Conservation (phyloP, 768 basidiomycete species). For the Glaciozyma martinii region DNA sequence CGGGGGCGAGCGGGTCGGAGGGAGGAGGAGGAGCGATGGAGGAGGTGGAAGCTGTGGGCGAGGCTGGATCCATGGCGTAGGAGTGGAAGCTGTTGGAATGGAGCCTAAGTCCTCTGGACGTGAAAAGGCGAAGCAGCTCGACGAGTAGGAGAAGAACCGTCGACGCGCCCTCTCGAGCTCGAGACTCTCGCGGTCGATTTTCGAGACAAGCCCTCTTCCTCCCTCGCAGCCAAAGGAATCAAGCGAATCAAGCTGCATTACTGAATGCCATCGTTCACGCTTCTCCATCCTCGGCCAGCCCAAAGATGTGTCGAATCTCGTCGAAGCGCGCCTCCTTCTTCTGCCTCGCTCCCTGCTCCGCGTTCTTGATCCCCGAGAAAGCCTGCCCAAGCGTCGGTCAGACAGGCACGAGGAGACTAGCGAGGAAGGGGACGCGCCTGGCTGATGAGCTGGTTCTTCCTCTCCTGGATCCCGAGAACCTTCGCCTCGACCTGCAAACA, state of each 20-base stretch:
- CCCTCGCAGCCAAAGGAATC: no score
- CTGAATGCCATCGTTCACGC: background rate
- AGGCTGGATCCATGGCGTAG: background rate
- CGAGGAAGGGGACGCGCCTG: no score
- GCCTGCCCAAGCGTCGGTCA: background rate
- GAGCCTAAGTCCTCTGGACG: background rate
- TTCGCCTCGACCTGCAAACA: background rate
- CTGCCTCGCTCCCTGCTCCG: background rate
- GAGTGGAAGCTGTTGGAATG: background rate
- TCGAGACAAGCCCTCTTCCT: no score
- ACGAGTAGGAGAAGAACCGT: background rate
- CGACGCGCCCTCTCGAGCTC: background rate
- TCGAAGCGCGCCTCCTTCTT: background rate
- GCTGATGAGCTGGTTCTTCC: slow-evolving; percentile 20
- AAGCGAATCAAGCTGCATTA: background rate
- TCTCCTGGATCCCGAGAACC: slow-evolving; percentile 20
- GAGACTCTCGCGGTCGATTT: background rate
- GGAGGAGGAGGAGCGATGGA: background rate
- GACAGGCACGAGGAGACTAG: no score
- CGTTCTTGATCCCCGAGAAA: background rate
- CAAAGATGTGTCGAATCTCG: background rate
- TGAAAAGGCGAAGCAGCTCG: background rate
- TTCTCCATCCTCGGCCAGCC: background rate
- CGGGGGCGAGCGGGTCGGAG: background rate
- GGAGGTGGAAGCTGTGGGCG: background rate